Evolutionary conservation across 106 monocot genomes (phyloP), one percentile per base, ranked within the genome.

Genomic region (Iris macrosiphon): DNA sequence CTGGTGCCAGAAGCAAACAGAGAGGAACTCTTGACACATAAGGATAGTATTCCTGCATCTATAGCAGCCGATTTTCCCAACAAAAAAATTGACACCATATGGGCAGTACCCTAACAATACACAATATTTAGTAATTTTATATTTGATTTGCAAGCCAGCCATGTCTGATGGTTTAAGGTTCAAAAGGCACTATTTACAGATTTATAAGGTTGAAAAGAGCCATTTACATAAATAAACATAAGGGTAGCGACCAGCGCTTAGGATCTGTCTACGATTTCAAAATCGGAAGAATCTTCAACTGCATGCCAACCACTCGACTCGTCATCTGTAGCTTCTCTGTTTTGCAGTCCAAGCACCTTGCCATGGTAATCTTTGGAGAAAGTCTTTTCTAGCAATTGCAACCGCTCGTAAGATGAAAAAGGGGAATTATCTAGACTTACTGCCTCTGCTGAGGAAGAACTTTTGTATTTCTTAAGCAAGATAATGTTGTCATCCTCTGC

Each of bases 101-200:
- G n/a, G n/a, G n/a, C n/a, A n/a, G n/a, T n/a, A n/a, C n/a, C n/a
- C n/a, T n/a, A n/a, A n/a, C n/a, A n/a, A n/a, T n/a, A n/a, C n/a
- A n/a, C n/a, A n/a, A n/a, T n/a, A n/a, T n/a, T n/a, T n/a, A n/a
- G n/a, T n/a, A n/a, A n/a, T n/a, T n/a, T n/a, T n/a, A n/a, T n/a
- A n/a, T n/a, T n/a, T n/a, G n/a, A n/a, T n/a, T n/a, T n/a, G n/a
- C n/a, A n/a, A n/a, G n/a, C n/a, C n/a, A n/a, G n/a, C n/a, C n/a
- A n/a, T n/a, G n/a, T n/a, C n/a, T 7, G 53, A 6, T 32, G 33
- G 20, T 23, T 14, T 14, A 33, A 54, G 56, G 12, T 39, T 56
- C 56, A 1, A 39, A 23, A 38, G 56, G 19, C 14, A 51, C 5
- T 20, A 56, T 56, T 39, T 56, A 56, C 56, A 56, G 56, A 56